A percentile compares a stretch with the other conserved stretches of the same genome.
phyloP scores from a whole-genome alignment of 1,284 basidiomycete species.

The Stereum hirsutum region DNA sequence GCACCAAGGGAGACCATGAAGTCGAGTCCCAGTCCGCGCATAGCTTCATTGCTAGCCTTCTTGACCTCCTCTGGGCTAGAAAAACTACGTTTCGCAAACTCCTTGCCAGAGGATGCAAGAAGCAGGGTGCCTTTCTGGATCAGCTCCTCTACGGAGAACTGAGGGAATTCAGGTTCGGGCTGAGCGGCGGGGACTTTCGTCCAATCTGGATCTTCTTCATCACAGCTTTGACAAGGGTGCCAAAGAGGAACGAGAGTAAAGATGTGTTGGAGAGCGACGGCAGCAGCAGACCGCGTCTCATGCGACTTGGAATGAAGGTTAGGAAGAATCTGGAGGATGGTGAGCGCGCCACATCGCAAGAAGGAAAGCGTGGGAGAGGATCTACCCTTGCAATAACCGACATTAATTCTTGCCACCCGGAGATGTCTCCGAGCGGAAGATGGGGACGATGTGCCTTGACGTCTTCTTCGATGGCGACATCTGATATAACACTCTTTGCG shows the following conservation, averaged over 20 bases:
- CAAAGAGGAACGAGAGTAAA: slow-evolving; percentile 79
- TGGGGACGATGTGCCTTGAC: slow-evolving; percentile 54
- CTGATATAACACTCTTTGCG: slow-evolving; percentile 69
- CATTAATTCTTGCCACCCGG: slow-evolving; percentile 76
- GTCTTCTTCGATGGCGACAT: slow-evolving; percentile 75
- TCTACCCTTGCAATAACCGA: slow-evolving; percentile 73
- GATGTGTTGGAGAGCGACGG: slow-evolving; percentile 79
- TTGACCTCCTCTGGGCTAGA: slow-evolving; percentile 66
- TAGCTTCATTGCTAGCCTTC: slow-evolving; percentile 74
- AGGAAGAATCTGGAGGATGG: slow-evolving; percentile 61
- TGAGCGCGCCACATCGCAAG: slow-evolving; percentile 1
- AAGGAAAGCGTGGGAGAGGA: slow-evolving; percentile 6
- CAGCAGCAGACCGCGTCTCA: slow-evolving; percentile 82
- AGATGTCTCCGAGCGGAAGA: slow-evolving; percentile 48
- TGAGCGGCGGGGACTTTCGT: slow-evolving; percentile 15
- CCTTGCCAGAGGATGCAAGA: slow-evolving; percentile 82
- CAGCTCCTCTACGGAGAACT: slow-evolving; percentile 69
- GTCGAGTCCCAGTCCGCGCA: slow-evolving; percentile 75
- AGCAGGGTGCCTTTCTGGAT: slow-evolving; percentile 70
- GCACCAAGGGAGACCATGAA: slow-evolving; percentile 64
- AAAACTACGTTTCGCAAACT: slow-evolving; percentile 65
- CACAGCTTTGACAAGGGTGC: slow-evolving; percentile 43
- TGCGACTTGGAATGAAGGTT: slow-evolving; percentile 82
- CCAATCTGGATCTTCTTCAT: slow-evolving; percentile 14
- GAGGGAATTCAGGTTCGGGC: slow-evolving; percentile 50